phyloP scores from a whole-genome alignment of 805 yeast genomes.

The Yarrowia divulgata region DNA sequence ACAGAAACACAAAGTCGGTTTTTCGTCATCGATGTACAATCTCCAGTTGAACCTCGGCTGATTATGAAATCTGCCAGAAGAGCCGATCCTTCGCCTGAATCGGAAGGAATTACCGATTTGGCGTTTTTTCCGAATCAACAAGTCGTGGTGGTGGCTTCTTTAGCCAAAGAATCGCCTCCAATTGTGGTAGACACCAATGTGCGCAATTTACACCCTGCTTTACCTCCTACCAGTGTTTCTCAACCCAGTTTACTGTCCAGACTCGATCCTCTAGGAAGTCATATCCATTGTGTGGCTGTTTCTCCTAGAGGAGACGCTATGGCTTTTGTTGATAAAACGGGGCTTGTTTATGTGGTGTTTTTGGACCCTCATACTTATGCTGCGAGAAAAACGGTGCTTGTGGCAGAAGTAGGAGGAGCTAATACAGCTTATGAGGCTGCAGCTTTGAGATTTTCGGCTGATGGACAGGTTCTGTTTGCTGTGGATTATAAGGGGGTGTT shows the following conservation, averaged over 20 bases:
- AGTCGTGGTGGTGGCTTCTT: conserved; percentile 56
- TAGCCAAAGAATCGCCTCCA: conserved; percentile 70
- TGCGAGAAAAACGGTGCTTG: conserved; percentile 68
- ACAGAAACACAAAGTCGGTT: conserved; percentile 81
- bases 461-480: conserved; percentile 78
- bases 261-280: conserved; percentile 80
- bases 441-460: conserved; percentile 72
- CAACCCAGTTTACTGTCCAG: conserved; percentile 68
- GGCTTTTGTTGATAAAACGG: conserved; percentile 80
- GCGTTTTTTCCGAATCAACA: conserved; percentile 72
- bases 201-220: conserved; percentile 41
- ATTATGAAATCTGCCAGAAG: conserved; percentile 72
- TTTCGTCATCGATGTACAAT: conserved; percentile 71
- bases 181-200: conserved; percentile 71
- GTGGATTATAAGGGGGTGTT: conserved; percentile 84
- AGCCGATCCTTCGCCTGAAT: conserved; percentile 59
- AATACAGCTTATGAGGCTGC: conserved; percentile 80
- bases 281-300: conserved; percentile 73
- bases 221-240: conserved; percentile 51
- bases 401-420: conserved; percentile 82
- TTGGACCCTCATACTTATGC: conserved; percentile 56
- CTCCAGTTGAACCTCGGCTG: conserved; percentile 68
- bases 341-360: conserved; percentile 68
- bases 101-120: conserved; percentile 88
- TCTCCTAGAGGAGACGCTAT: conserved; percentile 89